Base-by-base conservation (phyloP, 257 asterid genomes). In the Parsonsia alboflavescens region DNA sequence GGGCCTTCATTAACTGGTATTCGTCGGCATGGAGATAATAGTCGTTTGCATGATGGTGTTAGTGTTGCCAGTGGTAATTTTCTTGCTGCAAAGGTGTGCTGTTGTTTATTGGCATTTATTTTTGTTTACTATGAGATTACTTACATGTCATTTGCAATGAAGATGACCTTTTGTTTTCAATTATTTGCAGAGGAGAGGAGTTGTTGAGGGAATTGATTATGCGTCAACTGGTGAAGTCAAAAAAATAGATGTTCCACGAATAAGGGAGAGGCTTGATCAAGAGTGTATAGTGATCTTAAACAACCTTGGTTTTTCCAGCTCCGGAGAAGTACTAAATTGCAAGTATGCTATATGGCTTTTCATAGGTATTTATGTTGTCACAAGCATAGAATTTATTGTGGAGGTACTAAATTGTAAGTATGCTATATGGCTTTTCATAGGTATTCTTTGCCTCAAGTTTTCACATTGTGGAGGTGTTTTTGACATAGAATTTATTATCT, bases 321-420 rank as follows among this genome's bases (percentile, higher is more conserved):
- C 98, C 28, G 97, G 97, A 54, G 96, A 88, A 88, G 97, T 88
- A 73, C 83, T 93, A 76, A 91, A 93, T 87, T 93, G 98, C 98
- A 93, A 93, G 98, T 93, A 89, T 81, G 96, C 85, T 84, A 76
- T 80, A 81, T 85, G 87, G 66, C 77, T 83, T 86, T 85, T 77
- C 30, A 69, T 90, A 82, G 90, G 92, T 86, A 84, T 85, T 85
- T 88, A 82, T 81, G 88, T 87, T 86, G 79, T 68, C 76, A 63
- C 61, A 69, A 70, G 85, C 76, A n/a, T n/a, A n/a, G n/a, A n/a
- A n/a, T n/a, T n/a, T n/a, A n/a, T n/a, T n/a, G n/a, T n/a, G n/a
- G 96, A 88, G 87, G 97, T 88, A 73, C 83, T 93, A 76, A 91
- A 93, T 87, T 93, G 98, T 97, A 93, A 93, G 98, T 93, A 89